These are phyloP conservation scores for Flaveria robusta DNA, from an alignment of 129 eudicot genomes.

Conservation along the genomic window DNA sequence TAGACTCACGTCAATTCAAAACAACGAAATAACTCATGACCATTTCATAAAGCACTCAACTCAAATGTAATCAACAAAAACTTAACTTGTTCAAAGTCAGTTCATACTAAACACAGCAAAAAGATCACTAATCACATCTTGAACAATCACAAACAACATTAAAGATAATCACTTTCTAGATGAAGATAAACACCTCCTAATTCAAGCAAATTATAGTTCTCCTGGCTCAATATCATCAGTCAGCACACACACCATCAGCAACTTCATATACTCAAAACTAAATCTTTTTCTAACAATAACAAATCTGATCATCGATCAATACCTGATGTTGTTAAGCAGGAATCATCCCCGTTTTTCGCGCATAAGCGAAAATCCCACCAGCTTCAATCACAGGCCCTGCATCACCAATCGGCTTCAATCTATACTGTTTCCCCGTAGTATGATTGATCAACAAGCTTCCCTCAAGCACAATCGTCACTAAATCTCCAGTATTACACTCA, in stretches of 20 bases:
- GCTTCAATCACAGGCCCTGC: slow-evolving; percentile 98
- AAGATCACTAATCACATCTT: too few species aligned
- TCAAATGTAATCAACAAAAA: too few species aligned
- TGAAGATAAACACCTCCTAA: not conserved
- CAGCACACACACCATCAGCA: not conserved
- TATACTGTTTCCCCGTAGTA: slow-evolving; percentile 80
- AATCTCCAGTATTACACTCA: slow-evolving; percentile 89
- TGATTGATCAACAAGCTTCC: slow-evolving; percentile 73
- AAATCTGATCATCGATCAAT: not conserved
- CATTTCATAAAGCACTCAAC: too few species aligned
- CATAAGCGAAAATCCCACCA: slow-evolving; percentile 96
- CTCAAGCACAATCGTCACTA: slow-evolving; percentile 76
- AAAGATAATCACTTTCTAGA: too few species aligned
- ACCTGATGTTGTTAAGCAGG: slow-evolving; percentile 45
- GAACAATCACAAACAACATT: too few species aligned
- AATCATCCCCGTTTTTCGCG: slow-evolving; percentile 90
- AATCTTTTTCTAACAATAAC: too few species aligned
- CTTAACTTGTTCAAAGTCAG: too few species aligned
- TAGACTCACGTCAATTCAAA: not conserved
- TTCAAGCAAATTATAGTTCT: not conserved
- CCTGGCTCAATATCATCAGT: not conserved
- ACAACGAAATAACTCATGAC: too few species aligned
- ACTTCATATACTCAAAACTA: not conserved
- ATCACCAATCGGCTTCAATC: slow-evolving; percentile 91
- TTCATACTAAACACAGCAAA: too few species aligned